Conservation (phyloP, 2,329 filamentous ascomycete species). For the Diaporthe eres region DNA sequence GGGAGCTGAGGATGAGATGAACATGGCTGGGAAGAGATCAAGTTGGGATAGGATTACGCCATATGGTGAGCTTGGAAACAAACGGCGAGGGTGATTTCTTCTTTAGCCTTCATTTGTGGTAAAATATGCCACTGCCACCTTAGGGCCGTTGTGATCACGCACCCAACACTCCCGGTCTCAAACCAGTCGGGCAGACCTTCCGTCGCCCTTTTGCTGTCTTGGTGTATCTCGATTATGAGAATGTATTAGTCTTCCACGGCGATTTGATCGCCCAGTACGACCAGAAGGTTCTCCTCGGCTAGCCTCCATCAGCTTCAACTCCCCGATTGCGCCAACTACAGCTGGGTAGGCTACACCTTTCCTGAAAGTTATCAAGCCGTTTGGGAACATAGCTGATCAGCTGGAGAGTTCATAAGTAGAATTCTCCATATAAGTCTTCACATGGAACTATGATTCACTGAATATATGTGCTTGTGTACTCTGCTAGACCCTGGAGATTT, state of each 20-base stretch:
- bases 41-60: neutral
- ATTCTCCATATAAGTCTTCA: no score
- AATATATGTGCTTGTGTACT: neutral
- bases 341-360: neutral
- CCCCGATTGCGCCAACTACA: neutral
- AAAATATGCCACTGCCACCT: neutral
- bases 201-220: neutral
- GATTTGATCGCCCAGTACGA: neutral
- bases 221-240: neutral
- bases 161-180: neutral
- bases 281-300: neutral
- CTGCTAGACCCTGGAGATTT: no score
- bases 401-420: neutral
- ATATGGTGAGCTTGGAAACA: neutral
- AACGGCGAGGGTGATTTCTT: neutral
- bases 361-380: neutral
- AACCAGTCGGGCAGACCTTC: neutral
- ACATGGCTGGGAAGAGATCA: neutral
- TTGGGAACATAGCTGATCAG: neutral
- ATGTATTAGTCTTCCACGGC: neutral
- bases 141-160: neutral
- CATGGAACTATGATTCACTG: no score
- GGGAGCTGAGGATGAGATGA: slow-evolving; percentile 3
- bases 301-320: neutral
- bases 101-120: neutral